phyloP scores from a whole-genome alignment of 1,284 basidiomycete species.

The Afroboletus lepidellus region DNA sequence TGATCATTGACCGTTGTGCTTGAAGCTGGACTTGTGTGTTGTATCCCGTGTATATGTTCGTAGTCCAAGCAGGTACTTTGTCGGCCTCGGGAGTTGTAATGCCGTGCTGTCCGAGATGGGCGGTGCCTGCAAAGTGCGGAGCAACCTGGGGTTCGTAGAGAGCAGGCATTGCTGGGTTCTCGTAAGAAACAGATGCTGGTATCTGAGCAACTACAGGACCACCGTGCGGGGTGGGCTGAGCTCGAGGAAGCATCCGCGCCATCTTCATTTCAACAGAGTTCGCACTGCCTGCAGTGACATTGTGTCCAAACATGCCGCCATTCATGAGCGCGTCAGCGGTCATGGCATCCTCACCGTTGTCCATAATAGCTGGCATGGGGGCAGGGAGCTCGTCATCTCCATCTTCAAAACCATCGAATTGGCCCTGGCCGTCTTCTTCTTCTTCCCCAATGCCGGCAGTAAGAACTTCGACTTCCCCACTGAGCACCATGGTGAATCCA shows the following conservation, averaged over 20 bases:
- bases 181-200: constrained; percentile 31
- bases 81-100: constrained; percentile 23
- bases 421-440: constrained; percentile 50
- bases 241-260: constrained; percentile 21
- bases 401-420: constrained; percentile 40
- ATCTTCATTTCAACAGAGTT: constrained; percentile 28
- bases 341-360: constrained; percentile 32
- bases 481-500: constrained; percentile 66
- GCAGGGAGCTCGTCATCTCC: constrained; percentile 31
- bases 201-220: constrained; percentile 34
- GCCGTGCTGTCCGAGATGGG: constrained; percentile 23
- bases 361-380: constrained; percentile 20
- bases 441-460: constrained; percentile 48
- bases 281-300: constrained; percentile 21
- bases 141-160: constrained; percentile 31
- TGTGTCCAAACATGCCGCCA: constrained; percentile 22
- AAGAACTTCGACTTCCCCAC: constrained; percentile 67
- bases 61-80: constrained; percentile 33
- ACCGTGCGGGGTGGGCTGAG: constrained; percentile 20
- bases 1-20: constrained; percentile 32
- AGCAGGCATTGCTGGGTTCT: constrained; percentile 35
- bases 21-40: constrained; percentile 29
- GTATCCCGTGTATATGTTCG: constrained; percentile 35
- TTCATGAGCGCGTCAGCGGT: constrained; percentile 20
- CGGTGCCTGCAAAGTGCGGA: constrained; percentile 16